Evolutionary conservation across 345 rosid species (phyloP), one percentile per base, ranked within the genome.

Genomic region (Eucalyptus marginata): DNA sequence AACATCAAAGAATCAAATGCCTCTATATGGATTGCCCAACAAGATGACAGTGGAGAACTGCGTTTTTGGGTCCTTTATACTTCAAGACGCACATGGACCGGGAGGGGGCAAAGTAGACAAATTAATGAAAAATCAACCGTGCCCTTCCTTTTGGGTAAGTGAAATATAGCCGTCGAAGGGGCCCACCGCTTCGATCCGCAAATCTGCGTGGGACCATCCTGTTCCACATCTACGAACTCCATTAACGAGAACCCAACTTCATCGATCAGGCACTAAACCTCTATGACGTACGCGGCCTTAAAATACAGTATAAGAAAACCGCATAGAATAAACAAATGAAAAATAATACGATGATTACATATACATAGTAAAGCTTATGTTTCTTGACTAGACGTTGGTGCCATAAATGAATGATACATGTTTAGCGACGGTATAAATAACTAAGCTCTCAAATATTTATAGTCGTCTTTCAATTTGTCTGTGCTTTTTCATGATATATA

Each of bases 161-260:
- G n/a, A n/a, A n/a, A n/a, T n/a, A n/a, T n/a, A 54, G 59, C 27
- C 2, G 59, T 54, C 27, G 25, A 8, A 7, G 27, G 27, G 59
- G 59, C 59, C 59, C 59, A 2, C 25, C 25, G 59, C 5, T 54
- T 54, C 5, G 27, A 54, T 36, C 36, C 36, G 36, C 3, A 36
- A 36, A 36, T 36, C 36, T 36, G 36, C 36, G 36, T 36, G 36
- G 36, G 36, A 36, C 36, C 36, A 36, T 36, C 36, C 36, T 36
- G 36, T 36, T 36, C 36, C 59, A 0, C 59, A 18, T 0, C 59
- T 54, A 22, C 56, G 59, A 11, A 54, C 59, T 54, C 59, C 11
- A 8, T 22, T 20, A 0, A 51, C 56, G 56, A 51, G 56, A 0
- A 0, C 8, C 56, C 56, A 51, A 51, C 0, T 51, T 0, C 22